A percentile compares a stretch with the other conserved stretches of the same genome.
Conservation (phyloP, 2,329 filamentous ascomycete genomes). For the Byssothecium circinans region DNA sequence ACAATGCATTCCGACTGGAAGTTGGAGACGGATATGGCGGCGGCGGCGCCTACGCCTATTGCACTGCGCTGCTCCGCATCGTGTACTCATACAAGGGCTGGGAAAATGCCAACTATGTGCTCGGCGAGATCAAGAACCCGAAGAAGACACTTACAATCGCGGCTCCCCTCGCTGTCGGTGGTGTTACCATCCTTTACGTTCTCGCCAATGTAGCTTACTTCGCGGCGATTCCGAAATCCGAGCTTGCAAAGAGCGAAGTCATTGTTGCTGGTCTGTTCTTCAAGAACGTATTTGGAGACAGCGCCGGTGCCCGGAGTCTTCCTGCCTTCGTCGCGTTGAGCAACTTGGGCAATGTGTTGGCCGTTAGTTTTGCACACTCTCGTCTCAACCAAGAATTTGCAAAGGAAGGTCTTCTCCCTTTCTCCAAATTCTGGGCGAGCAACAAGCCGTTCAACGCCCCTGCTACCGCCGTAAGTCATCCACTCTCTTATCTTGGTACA, state of each 20-base stretch:
- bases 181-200: conserved; percentile 63
- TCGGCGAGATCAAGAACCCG: conserved; percentile 60
- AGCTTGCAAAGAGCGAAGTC: conserved; percentile 60
- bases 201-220: conserved; percentile 69
- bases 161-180: conserved; percentile 60
- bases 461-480: conserved; percentile 25
- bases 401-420: conserved; percentile 69
- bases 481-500: not conserved
- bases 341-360: conserved; percentile 64
- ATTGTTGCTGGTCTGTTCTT: conserved; percentile 66
- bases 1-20: conserved; percentile 57
- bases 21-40: conserved; percentile 37
- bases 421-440: conserved; percentile 67
- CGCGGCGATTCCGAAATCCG: conserved; percentile 61
- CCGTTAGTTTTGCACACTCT: conserved; percentile 62
- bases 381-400: conserved; percentile 67
- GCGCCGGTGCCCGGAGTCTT: conserved; percentile 48
- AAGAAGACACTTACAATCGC: conserved; percentile 58
- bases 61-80: conserved; percentile 60
- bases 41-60: conserved; percentile 48
- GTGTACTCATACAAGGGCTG: conserved; percentile 66
- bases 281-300: conserved; percentile 61
- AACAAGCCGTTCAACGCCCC: conserved; percentile 69
- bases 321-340: conserved; percentile 62
- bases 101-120: conserved; percentile 66